phyloP scores from a whole-genome alignment of 306 rosid genomes.

The Vigna hirtella region DNA sequence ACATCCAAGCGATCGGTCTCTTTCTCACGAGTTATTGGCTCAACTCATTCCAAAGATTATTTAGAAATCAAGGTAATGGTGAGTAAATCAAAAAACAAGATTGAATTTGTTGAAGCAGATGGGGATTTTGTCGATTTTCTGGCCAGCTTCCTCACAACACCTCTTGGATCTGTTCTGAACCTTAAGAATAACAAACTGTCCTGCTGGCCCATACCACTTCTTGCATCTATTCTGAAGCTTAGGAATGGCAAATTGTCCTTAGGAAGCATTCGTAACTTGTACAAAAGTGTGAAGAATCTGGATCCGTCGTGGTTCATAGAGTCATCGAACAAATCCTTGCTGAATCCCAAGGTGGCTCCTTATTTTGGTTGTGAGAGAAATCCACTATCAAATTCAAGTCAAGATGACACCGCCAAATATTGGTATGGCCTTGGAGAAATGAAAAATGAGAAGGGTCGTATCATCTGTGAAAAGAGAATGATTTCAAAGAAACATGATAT shows the following conservation, averaged over 20 bases:
- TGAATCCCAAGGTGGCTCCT: not conserved
- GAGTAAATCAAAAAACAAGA: slow-evolving; percentile 39
- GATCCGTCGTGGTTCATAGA: not conserved
- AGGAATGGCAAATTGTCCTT: not conserved
- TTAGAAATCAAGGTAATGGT: slow-evolving; percentile 29
- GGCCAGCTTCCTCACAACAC: not conserved
- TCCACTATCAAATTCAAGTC: not conserved
- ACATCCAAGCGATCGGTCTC: not conserved
- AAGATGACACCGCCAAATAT: not conserved
- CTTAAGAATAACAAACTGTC: not conserved
- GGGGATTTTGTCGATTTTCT: not conserved
- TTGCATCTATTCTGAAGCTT: not conserved
- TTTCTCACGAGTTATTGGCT: not conserved
- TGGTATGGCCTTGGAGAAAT: not conserved
- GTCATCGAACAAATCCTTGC: not conserved
- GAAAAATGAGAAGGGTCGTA: not conserved
- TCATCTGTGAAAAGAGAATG: not conserved
- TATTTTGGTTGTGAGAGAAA: not conserved
- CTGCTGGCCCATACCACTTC: not conserved
- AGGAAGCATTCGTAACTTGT: not conserved
- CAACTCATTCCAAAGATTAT: not conserved
- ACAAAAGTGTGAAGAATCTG: not conserved
- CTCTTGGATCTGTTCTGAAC: not conserved
- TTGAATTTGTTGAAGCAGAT: not conserved
- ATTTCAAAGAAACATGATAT: not conserved